Evolutionary conservation across 2,329 filamentous ascomycete genomes (phyloP).

Genomic region (Rugonectria rugulosa): DNA sequence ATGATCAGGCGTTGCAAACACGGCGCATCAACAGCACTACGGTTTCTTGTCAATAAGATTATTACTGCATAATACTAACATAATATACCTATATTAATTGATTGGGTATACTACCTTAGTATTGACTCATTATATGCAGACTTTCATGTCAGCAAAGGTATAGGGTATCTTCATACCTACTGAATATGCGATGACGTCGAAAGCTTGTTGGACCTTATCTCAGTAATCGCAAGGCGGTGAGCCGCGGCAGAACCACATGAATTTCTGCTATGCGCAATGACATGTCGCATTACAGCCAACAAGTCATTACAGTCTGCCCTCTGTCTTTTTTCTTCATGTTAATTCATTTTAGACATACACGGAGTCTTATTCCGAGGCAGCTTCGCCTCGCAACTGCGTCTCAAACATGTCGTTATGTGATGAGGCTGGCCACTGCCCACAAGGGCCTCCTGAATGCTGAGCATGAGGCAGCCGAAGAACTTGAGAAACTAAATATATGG

Average conservation of each 20-base stretch:
- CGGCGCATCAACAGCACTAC: too few relatives aligned
- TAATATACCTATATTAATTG: too few relatives aligned
- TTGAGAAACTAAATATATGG: constrained; percentile 41
- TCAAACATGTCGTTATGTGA: too few relatives aligned
- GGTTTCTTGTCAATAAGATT: too few relatives aligned
- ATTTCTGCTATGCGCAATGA: constrained; percentile 23
- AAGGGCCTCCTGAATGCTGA: constrained; percentile 11
- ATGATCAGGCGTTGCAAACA: too few relatives aligned
- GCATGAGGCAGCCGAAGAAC: constrained; percentile 29
- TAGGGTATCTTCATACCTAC: not conserved
- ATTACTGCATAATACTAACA: too few relatives aligned
- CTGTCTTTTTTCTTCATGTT: constrained; percentile 29
- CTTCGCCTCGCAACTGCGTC: constrained; percentile 2
- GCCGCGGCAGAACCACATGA: constrained; percentile 27
- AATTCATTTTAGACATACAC: constrained; percentile 22
- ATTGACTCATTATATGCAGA: not conserved
- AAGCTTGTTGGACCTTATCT: not conserved
- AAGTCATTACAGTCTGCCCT: not conserved
- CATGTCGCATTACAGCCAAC: not conserved
- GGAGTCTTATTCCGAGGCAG: constrained; percentile 21
- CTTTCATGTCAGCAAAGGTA: not conserved
- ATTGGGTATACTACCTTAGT: too few relatives aligned
- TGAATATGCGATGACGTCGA: constrained; percentile 12
- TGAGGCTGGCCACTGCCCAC: not conserved
- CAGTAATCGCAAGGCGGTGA: constrained; percentile 31